Evolutionary conservation across 805 yeast genomes (phyloP), one percentile per base, ranked within the genome.

Genomic region (Lipomyces chichibuensis): DNA sequence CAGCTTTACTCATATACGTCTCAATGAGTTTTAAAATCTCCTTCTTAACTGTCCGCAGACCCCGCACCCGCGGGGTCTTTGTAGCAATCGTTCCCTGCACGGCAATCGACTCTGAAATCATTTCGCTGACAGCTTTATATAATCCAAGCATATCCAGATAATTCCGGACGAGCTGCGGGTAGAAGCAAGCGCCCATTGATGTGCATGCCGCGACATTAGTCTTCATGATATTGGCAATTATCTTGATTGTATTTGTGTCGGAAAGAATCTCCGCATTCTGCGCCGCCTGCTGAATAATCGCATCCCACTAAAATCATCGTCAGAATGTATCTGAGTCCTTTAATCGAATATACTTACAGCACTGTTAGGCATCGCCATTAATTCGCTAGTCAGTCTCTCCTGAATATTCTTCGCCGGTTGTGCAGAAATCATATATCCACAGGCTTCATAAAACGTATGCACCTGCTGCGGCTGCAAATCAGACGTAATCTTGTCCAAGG

Each of bases 401-500:
- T 95, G 88, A 51, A 85, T 83, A 13, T 84, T 86, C 69, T 83
- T 82, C 57, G 88, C 84, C 51, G 88, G 86, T 78, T 94, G 98
- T 13, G 97, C 97, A 62, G 93, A 86, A 49, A 95, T 86, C 64
- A 95, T 94, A 67, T 90, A 87, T 73, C 98, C 98, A 82, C 98
- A 94, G 0, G 99, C 98, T 80, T 91, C 97, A 78, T 95, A 95
- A 77, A 95, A 95, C 1, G 98, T 92, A 78, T 95, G 99, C 33
- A 95, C 96, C 79, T 95, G 99, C 78, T 94, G 98, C 29, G 99
- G 97, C 75, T 89, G 94, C 75, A 95, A 83, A 77, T 95, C 98
- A 65, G 90, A 91, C 2, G 98, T 95, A 66, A 92, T 93, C 54
- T 83, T 82, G 78, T 90, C 95, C 69, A 95, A 89, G 74, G 88